Evolutionary conservation across 2,329 filamentous ascomycete species (phyloP).

Genomic region (Chaetothyriales sp.): DNA sequence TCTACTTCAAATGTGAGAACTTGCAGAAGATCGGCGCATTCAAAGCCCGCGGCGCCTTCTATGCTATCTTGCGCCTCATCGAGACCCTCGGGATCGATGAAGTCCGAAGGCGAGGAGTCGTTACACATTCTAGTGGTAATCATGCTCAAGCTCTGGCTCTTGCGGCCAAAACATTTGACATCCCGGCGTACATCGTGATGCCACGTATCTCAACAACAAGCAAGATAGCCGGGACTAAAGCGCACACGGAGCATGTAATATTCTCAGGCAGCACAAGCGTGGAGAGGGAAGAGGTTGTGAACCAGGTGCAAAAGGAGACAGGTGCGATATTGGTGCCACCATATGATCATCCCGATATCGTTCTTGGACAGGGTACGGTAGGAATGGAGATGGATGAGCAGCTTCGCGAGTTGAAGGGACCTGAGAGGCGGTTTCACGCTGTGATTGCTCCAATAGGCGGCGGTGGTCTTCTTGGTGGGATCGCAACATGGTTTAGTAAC

Average conservation of each 20-base stretch:
- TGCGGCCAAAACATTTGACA: conserved; percentile 57
- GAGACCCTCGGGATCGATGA: conserved; percentile 47
- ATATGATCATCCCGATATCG: conserved; percentile 83
- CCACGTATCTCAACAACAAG: conserved; percentile 68
- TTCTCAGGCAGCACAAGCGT: conserved; percentile 69
- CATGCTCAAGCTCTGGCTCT: conserved; percentile 87
- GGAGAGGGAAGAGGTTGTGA: conserved; percentile 68
- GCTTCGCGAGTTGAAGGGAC: conserved; percentile 37
- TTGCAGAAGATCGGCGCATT: conserved; percentile 82
- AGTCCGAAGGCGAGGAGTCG: conserved; percentile 54
- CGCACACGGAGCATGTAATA: conserved; percentile 63
- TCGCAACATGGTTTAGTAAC: conserved; percentile 53
- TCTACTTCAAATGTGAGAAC: conserved; percentile 97
- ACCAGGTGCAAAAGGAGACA: conserved; percentile 54
- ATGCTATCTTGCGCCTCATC: conserved; percentile 61
- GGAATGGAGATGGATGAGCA: conserved; percentile 72
- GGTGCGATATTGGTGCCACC: conserved; percentile 72
- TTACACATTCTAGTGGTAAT: conserved; percentile 87
- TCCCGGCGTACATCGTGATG: conserved; percentile 86
- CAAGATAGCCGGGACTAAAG: conserved; percentile 71
- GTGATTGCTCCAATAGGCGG: conserved; percentile 77
- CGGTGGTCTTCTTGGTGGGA: conserved; percentile 74
- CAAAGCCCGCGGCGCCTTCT: conserved; percentile 82
- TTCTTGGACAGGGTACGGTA: conserved; percentile 84
- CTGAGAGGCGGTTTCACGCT: conserved; percentile 39